Evolutionary conservation across 768 basidiomycete species (phyloP), one percentile per base, ranked within the genome.

Genomic region (Boletus vinaceobasis): DNA sequence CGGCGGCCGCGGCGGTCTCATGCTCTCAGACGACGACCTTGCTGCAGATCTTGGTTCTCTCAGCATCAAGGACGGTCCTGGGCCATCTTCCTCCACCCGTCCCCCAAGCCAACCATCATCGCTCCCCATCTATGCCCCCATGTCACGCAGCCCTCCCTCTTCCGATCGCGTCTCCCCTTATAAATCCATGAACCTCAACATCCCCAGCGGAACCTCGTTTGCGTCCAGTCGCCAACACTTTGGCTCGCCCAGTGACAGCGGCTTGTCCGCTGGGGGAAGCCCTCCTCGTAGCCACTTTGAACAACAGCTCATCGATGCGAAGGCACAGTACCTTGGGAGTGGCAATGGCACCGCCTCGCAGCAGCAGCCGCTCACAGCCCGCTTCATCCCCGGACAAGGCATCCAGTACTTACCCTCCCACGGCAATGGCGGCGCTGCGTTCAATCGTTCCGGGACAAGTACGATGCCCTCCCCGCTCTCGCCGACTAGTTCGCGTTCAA

Each of bases 21-120:
- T 87, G 70, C 71, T 93, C 21, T 83, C 83, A 0, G 91, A 93
- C 57, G 91, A 93, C 48, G 90, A 93, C 57, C 80, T 93, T 13
- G 87, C 87, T 0, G 80, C 78, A 21, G 87, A 87, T 62, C 77
- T 92, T 33, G 82, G 80, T 23, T 63, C 82, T 53, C 75, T 91
- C 58, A 86, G 74, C 61, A 61, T 90, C n/a, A 62, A 60, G 43
- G 68, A 69, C 43, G 55, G 60, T 5, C 60, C 65, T 4, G 62
- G 59, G 0, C 68, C 77, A 4, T 75, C 77, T 19, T 76, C 81
- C n/a, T 73, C 74, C 2, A 66, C 75, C 52, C 76, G 79, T 42
- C 81, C 83, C 14, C 78, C 83, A 1, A 85, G 84, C 62, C 85
- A 88, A 59, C 85, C 88, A 0, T 79, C 87, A 1, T 91, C 88